Evolutionary conservation across 345 rosid genomes (phyloP), one percentile per base, ranked within the genome.

Genomic region (Syzygium jambos): DNA sequence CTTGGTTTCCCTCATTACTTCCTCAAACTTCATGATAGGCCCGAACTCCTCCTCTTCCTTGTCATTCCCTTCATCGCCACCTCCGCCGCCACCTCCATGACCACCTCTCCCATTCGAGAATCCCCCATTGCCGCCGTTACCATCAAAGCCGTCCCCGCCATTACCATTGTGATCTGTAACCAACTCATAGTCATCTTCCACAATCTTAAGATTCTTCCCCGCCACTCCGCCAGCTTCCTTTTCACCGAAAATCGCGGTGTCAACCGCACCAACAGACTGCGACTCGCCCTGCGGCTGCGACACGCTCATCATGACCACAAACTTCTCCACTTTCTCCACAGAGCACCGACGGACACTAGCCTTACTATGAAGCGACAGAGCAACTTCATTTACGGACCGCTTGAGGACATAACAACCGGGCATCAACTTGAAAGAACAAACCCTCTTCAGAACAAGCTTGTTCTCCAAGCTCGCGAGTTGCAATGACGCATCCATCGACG

Each of bases 11-110:
- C 86, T 94, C 89, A 95, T 93, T 21, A 95, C 95, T 85, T 96
- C 97, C 55, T 95, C 98, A 89, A 93, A 93, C 88, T 90, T 95
- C 95, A 95, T 88, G 55, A 96, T 68, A 12, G 96, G 95, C 78
- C 98, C 99, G 89, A 96, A 95, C 90, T 95, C 99, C 87, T 93
- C 90, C 34, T 95, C 95, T 87, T 96, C 98, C 2, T 88, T 87
- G 51, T 93, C 93, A 56, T 92, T 93, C 4, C 85, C 92, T 4
- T 91, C 96, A 56, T 85, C 92, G 22, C 52, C 85, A 41, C 57
- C 91, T 12, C 90, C 93, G 1, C 87, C 94, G 7, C 89, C 91
- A 52, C 92, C 92, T 2, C 89, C 89, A 2, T 91, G 89, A 78
- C 52, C 85, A 19, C 88, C 85, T 54, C 38, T 85, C 34, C 85